Base-by-base conservation (phyloP, 768 basidiomycete genomes). In the Leucocoprinus leucothites region DNA sequence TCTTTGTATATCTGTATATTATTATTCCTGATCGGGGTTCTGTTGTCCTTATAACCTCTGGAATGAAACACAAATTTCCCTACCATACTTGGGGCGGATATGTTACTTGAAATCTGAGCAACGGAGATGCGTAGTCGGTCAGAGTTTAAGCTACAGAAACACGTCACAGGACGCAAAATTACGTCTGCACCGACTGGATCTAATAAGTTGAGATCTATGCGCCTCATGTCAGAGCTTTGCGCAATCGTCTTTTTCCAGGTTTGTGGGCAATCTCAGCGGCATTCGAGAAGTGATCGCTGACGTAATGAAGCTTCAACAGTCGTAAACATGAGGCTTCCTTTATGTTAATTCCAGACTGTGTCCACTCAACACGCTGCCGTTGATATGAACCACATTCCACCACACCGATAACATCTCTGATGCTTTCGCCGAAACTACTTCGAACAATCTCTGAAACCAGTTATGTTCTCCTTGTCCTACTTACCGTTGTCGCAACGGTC, bases 391-490 rank as follows among this genome's bases (percentile, higher is more conserved):
- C 11, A 31, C 31, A n/a, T n/a, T n/a, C 14, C n/a, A 31, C 6
- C 21, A 41, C 22, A 44, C 18, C 41, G 46, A 19, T 47, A 31
- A 31, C 11, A 31, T 31, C 31, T 48, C 52, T 57, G 53, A 76
- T 77, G 75, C 64, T 74, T 44, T 76, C 76, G 43, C 66, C 76
- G 44, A 72, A 74, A 54, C 61, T 78, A 48, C 66, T 72, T 62
- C 71, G 72, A 59, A 82, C 86, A 56, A 64, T 82, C 18, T 84
- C 84, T 19, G 75, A 78, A 57, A 60, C 75, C 42, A 74, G 75
- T 58, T 87, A 89, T 74, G 71, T 67, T 25, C 60, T 82, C 40
- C 69, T 86, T 24, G 67, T 83, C 8, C 65, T 85, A 35, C 55
- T 78, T 40, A 75, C 78, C 4, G 69, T 76, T 21, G 78, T 81